These are phyloP conservation scores for Leccinellum albellum DNA, from an alignment of 768 basidiomycete genomes.

Conservation along the genomic window DNA sequence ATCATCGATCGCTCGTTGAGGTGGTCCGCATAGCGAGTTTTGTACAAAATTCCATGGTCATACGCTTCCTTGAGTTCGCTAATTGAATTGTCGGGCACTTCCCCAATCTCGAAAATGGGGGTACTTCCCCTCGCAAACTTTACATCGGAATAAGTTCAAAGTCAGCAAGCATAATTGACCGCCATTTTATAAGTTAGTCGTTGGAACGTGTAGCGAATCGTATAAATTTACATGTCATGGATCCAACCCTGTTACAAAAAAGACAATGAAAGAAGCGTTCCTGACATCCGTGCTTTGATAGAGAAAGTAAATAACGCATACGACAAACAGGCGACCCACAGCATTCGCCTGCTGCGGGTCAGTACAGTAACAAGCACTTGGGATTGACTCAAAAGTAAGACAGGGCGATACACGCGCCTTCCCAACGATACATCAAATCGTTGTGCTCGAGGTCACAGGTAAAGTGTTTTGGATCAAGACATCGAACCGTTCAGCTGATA, in stretches of 20 bases:
- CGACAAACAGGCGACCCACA: neutral
- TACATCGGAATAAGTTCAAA: too few species aligned
- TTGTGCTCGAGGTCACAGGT: neutral
- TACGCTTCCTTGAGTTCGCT: too few species aligned
- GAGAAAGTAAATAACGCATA: neutral
- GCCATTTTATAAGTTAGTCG: neutral
- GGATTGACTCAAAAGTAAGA: neutral
- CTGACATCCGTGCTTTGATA: neutral
- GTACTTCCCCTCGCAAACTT: too few species aligned
- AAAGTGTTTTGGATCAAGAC: neutral
- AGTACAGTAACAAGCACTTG: neutral
- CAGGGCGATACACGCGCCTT: conserved; percentile 3
- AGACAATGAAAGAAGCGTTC: neutral
- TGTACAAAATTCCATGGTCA: too few species aligned
- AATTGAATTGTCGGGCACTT: too few species aligned
- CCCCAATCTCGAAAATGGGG: too few species aligned
- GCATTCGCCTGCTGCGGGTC: neutral
- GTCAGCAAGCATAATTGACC: too few species aligned
- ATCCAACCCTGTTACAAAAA: conserved; percentile 9
- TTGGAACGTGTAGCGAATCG: neutral
- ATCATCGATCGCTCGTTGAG: too few species aligned
- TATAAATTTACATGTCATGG: conserved; percentile 7
- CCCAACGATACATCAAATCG: conserved; percentile 5
- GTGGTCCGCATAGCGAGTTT: too few species aligned
- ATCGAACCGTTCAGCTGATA: conserved; percentile 33